phyloP scores from a whole-genome alignment of 768 basidiomycete genomes.

The Boletus eberwhitei region DNA sequence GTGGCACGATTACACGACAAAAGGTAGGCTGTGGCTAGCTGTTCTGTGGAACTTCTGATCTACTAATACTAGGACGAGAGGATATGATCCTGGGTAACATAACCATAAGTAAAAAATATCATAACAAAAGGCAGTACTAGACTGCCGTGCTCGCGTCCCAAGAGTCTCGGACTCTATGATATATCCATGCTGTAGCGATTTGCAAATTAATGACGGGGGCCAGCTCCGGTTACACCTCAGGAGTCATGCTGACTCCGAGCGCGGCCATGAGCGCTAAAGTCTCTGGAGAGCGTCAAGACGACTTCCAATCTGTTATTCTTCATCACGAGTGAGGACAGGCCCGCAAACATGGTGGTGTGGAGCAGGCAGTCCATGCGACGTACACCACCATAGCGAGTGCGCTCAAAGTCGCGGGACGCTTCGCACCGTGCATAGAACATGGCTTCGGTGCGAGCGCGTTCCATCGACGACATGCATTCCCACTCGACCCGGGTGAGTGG shows the following conservation, averaged over 20 bases:
- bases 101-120: slow-evolving; percentile 5
- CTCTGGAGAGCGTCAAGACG: slow-evolving; percentile 45
- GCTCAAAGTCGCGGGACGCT: slow-evolving; percentile 34
- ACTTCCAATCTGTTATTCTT: slow-evolving; percentile 37
- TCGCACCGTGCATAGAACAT: slow-evolving; percentile 48
- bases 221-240: not conserved
- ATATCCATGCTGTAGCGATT: slow-evolving; percentile 1
- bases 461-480: slow-evolving; percentile 38
- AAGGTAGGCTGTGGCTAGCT: not conserved
- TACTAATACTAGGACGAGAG: not conserved
- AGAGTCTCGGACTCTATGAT: not conserved
- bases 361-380: slow-evolving; percentile 49
- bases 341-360: slow-evolving; percentile 48
- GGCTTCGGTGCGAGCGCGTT: slow-evolving; percentile 39
- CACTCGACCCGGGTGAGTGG: slow-evolving; percentile 44
- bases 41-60: slow-evolving; percentile 9
- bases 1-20: not conserved
- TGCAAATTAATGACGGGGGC: not conserved
- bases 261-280: slow-evolving; percentile 16
- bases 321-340: slow-evolving; percentile 42
- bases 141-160: not conserved
- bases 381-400: slow-evolving; percentile 39
- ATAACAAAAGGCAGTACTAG: slow-evolving; percentile 13
- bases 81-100: slow-evolving; percentile 7
- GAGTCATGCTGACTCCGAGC: not conserved